These are phyloP conservation scores for Nitzschia sp. DNA, from an alignment of 108 stramenopile species.

Conservation along the genomic window DNA sequence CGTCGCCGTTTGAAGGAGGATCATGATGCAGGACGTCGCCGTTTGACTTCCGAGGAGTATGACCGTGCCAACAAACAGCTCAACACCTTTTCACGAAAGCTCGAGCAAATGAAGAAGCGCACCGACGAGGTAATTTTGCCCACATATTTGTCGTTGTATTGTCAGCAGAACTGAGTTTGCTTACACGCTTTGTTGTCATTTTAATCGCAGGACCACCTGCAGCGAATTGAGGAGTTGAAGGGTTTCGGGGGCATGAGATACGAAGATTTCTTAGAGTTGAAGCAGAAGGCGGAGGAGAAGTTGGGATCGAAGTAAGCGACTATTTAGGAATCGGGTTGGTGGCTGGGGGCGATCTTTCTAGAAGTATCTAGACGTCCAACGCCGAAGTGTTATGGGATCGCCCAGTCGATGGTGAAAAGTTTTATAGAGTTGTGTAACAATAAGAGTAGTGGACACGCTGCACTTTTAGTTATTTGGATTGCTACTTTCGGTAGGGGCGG, in stretches of 20 bases:
- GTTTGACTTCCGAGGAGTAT: conserved; percentile 17
- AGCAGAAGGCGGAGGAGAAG: conserved; percentile 16
- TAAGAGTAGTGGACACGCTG: no score
- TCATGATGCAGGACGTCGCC: conserved; percentile 25
- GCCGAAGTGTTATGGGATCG: no score
- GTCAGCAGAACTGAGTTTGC: background rate
- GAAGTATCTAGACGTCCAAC: no score
- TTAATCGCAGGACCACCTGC: conserved; percentile 10
- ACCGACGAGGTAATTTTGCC: conserved; percentile 11
- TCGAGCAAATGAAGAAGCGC: conserved; percentile 19
- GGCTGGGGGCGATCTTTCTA: no score
- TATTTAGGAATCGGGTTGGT: no score
- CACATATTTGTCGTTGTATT: background rate
- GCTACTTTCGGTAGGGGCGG: no score
- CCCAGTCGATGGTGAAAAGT: no score
- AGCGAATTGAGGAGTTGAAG: conserved; percentile 13
- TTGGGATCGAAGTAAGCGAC: background rate
- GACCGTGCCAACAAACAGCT: conserved; percentile 13
- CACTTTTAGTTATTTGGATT: no score
- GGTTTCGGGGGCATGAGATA: conserved; percentile 5
- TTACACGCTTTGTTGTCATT: background rate
- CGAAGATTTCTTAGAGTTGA: conserved; percentile 24
- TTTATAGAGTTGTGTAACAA: no score
- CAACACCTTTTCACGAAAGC: conserved; percentile 25
- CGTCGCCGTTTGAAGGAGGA: conserved; percentile 19